phyloP scores from a whole-genome alignment of 2,329 filamentous ascomycete genomes.

The Talaromyces atroroseus region DNA sequence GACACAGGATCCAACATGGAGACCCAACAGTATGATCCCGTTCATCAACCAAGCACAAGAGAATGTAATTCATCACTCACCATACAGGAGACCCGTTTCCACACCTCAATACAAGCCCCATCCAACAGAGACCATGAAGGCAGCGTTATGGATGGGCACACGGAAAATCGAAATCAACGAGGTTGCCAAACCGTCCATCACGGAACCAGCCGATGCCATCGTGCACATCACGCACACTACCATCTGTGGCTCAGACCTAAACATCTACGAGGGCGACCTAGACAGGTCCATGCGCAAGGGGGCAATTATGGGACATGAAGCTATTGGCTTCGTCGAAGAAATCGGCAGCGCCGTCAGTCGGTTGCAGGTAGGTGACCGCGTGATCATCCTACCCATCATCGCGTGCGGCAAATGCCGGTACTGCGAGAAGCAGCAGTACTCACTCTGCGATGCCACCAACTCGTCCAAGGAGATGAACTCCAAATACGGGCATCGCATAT shows the following conservation, averaged over 20 bases:
- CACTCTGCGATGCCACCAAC: constrained; percentile 28
- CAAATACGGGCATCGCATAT: constrained; percentile 25
- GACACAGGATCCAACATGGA: background rate
- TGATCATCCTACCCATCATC: constrained; percentile 28
- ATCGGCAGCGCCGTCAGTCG: constrained; percentile 20
- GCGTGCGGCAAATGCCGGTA: constrained; percentile 28
- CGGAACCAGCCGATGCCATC: constrained; percentile 28
- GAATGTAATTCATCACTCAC: background rate
- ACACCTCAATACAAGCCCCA: constrained; percentile 23
- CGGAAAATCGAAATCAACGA: constrained; percentile 25
- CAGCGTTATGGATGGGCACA: constrained; percentile 25
- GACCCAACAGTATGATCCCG: background rate
- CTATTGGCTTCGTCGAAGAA: constrained; percentile 26
- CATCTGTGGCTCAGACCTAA: constrained; percentile 30
- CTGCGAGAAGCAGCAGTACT: constrained; percentile 26
- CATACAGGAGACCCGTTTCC: constrained; percentile 11
- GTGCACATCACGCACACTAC: constrained; percentile 29
- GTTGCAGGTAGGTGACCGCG: constrained; percentile 22
- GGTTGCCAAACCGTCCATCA: constrained; percentile 30
- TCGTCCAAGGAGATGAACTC: constrained; percentile 24
- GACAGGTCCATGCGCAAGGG: constrained; percentile 25
- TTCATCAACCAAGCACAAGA: background rate
- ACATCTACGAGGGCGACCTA: constrained; percentile 28
- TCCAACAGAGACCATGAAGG: constrained; percentile 27
- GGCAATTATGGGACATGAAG: constrained; percentile 27